Conservation (phyloP, 148 eudicot species). For the Polygonum aviculare region DNA sequence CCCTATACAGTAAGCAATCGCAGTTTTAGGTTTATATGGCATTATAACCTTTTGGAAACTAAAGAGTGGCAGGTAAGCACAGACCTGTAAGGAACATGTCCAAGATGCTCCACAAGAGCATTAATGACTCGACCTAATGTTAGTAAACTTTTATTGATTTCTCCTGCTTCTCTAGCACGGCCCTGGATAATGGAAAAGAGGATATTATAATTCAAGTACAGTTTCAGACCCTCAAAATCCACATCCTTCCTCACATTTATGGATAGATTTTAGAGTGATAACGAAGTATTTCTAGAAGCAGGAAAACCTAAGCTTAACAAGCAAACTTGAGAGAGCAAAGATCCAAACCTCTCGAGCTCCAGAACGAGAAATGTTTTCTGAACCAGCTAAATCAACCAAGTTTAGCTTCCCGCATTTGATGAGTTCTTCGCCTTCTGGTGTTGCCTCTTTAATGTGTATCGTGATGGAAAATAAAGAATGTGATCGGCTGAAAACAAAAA, state of each 20-base stretch:
- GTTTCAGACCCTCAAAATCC: neutral
- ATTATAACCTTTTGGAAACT: neutral
- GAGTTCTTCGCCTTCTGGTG: slow-evolving; percentile 96
- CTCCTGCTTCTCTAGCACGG: slow-evolving; percentile 98
- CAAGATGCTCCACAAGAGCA: slow-evolving; percentile 96
- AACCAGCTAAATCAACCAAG: slow-evolving; percentile 91
- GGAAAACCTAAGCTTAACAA: neutral
- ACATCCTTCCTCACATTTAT: too few species aligned
- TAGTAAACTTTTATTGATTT: slow-evolving; percentile 88
- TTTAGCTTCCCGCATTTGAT: slow-evolving; percentile 93
- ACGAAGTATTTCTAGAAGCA: neutral
- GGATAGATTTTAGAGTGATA: neutral
- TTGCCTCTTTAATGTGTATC: slow-evolving; percentile 91
- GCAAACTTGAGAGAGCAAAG: neutral
- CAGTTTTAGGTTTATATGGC: neutral
- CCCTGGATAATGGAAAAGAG: slow-evolving; percentile 34
- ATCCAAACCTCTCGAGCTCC: slow-evolving; percentile 81
- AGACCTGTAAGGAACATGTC: slow-evolving; percentile 85
- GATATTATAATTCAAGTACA: neutral
- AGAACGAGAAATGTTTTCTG: slow-evolving; percentile 91
- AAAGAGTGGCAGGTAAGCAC: neutral
- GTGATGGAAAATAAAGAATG: slow-evolving; percentile 90
- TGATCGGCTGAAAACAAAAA: slow-evolving; percentile 56
- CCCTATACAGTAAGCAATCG: slow-evolving; percentile 29
- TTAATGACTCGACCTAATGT: slow-evolving; percentile 84